phyloP scores from a whole-genome alignment of 768 basidiomycete species.

The Pulveroboletus sp. region DNA sequence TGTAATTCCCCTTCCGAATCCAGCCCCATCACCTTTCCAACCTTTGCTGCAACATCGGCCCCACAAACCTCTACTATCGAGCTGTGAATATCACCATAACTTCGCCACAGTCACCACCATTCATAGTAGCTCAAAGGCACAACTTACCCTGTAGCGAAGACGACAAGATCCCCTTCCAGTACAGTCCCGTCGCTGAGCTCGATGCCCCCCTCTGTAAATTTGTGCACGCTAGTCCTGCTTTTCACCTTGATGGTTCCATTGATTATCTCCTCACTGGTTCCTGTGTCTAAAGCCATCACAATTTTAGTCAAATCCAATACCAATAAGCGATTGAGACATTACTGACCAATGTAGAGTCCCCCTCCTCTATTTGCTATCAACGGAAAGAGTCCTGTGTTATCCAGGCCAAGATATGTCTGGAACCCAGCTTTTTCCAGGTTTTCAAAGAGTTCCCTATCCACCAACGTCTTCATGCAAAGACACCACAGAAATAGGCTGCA shows the following conservation, averaged over 20 bases:
- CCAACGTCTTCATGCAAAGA: neutral
- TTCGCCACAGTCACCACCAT: conserved; percentile 16
- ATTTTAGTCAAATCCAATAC: neutral
- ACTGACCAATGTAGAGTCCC: conserved; percentile 39
- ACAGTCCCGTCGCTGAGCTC: conserved; percentile 27
- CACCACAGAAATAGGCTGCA: neutral
- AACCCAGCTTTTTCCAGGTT: conserved; percentile 37
- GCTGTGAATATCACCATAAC: conserved; percentile 43
- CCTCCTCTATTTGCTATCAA: conserved; percentile 33
- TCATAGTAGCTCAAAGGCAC: neutral
- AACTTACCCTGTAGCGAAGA: conserved; percentile 35
- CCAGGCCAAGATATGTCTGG: conserved; percentile 36
- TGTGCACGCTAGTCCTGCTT: conserved; percentile 29
- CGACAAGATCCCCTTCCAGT: conserved; percentile 27
- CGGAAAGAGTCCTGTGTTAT: conserved; percentile 34
- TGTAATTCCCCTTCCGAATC: conserved; percentile 62
- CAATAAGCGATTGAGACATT: neutral
- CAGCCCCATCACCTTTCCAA: conserved; percentile 63
- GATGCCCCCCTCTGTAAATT: conserved; percentile 29
- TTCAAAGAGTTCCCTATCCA: conserved; percentile 36
- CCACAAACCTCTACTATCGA: conserved; percentile 46
- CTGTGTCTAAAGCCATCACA: conserved; percentile 27
- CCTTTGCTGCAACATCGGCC: conserved; percentile 39
- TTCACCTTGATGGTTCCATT: conserved; percentile 53
- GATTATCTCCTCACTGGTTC: conserved; percentile 43